Evolutionary conservation across 2,329 filamentous ascomycete species (phyloP).

Genomic region (Cercospora sp.): DNA sequence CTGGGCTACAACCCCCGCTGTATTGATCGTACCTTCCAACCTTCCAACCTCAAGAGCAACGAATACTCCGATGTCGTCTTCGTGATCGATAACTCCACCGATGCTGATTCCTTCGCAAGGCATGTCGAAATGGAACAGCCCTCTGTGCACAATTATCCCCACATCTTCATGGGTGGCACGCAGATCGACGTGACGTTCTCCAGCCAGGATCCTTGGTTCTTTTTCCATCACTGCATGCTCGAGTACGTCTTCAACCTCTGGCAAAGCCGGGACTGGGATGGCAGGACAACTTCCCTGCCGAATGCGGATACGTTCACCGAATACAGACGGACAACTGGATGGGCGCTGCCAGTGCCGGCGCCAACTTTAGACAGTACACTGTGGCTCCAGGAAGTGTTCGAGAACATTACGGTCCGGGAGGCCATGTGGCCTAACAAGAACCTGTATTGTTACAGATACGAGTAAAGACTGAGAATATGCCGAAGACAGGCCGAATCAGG

Average conservation of each 20-base stretch:
- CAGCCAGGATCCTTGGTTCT: constrained; percentile 50
- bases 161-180: constrained; percentile 22
- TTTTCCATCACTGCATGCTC: constrained; percentile 50
- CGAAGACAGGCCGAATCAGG: neutral
- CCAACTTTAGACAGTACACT: constrained; percentile 17
- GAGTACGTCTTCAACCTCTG: constrained; percentile 51
- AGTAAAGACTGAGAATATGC: constrained; percentile 7
- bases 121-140: constrained; percentile 18
- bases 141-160: constrained; percentile 15
- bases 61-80: constrained; percentile 23
- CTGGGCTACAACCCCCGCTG: constrained; percentile 23
- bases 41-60: constrained; percentile 7
- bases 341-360: constrained; percentile 8
- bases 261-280: constrained; percentile 45
- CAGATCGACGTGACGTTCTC: constrained; percentile 35
- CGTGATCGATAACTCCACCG: constrained; percentile 20
- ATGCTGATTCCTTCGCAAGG: constrained; percentile 19
- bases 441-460: constrained; percentile 23
- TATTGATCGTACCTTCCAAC: constrained; percentile 19
- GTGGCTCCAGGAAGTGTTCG: constrained; percentile 16
- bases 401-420: constrained; percentile 16
- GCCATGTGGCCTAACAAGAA: constrained; percentile 22
- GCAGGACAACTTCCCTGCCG: constrained; percentile 15
- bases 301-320: constrained; percentile 13
- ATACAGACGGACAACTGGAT: constrained; percentile 7